Evolutionary conservation across 2,329 filamentous ascomycete genomes (phyloP), one percentile per base, ranked within the genome.

Genomic region (Trichoderma polysporum): DNA sequence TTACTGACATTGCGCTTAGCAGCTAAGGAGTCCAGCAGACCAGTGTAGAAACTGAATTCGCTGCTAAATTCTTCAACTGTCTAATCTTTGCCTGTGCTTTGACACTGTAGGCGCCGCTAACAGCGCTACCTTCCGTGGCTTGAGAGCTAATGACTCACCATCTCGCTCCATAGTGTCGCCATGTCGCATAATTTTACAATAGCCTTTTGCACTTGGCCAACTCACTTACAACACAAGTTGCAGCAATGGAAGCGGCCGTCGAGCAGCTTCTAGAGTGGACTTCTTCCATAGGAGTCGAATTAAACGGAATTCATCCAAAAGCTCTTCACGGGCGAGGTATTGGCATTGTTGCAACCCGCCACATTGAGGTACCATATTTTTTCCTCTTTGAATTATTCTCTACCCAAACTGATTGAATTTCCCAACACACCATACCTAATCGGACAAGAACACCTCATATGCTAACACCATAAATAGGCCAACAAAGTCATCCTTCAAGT

Each of bases 291-390:
- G 91, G 91, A 15, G 85, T 96, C 31, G 78, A 84, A 39, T 85
- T 93, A 70, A 83, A 90, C 72, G 89, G 88, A 31, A 87, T 96
- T 56, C 81, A 82, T 2, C 89, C 92, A 5, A 84, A 87, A 47
- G 82, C 81, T 45, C 88, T 97, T 17, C 86, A 89, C 6, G 90
- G 89, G 1, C 85, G 91, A 64, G 93, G 93, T 31, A 85, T 95
- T 62, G 93, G 94, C 54, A 88, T 97, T 66, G 84, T 94, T 59
- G 90, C 92, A 5, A 89, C 86, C 13, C 84, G 85, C 31, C 79
- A 84, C 15, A 84, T 95, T 68, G 80, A 90, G 79, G 91, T 91
- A 79, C 3, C 25, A 19, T 17, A 10, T 15, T 66, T 39, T 33
- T 15, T 29, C 13, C 2, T 25, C 35, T n/a, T 27, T 13, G 25